phyloP scores from a whole-genome alignment of 1,284 basidiomycete genomes.

The Golubevia pallescens region DNA sequence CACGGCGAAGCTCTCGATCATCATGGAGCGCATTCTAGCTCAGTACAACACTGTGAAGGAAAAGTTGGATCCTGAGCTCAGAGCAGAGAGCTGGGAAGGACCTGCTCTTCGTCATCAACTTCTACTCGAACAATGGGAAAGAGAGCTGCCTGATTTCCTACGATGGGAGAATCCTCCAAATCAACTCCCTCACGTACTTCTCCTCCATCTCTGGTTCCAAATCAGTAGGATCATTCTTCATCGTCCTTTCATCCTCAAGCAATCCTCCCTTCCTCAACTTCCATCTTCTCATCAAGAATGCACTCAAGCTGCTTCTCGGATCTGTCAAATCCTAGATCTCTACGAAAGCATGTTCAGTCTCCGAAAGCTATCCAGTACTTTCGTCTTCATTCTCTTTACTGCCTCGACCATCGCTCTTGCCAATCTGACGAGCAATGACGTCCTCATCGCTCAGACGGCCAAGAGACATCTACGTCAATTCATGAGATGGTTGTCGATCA shows the following conservation, averaged over 20 bases:
- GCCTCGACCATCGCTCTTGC: slow-evolving; percentile 43
- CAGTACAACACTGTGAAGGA: slow-evolving; percentile 33
- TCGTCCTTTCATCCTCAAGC: slow-evolving; percentile 41
- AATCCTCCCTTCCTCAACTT: slow-evolving; percentile 20
- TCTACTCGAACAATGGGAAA: slow-evolving; percentile 12
- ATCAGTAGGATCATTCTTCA: slow-evolving; percentile 33
- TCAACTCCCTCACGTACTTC: slow-evolving; percentile 24
- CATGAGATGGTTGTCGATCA: slow-evolving; percentile 32
- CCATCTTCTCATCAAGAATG: slow-evolving; percentile 37
- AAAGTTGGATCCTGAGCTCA: slow-evolving; percentile 3
- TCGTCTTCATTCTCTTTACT: slow-evolving; percentile 44
- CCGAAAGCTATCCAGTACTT: slow-evolving; percentile 29
- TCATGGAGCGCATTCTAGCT: slow-evolving; percentile 31
- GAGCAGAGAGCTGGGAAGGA: slow-evolving; percentile 10
- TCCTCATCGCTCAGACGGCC: slow-evolving; percentile 19
- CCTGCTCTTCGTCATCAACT: slow-evolving; percentile 9
- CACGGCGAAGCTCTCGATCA: slow-evolving; percentile 21
- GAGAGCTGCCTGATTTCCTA: background rate
- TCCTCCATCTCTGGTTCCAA: slow-evolving; percentile 25
- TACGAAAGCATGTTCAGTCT: slow-evolving; percentile 37
- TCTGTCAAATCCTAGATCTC: slow-evolving; percentile 28
- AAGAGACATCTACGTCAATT: slow-evolving; percentile 31
- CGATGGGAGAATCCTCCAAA: slow-evolving; percentile 4
- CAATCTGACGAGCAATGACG: slow-evolving; percentile 40
- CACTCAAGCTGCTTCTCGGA: slow-evolving; percentile 29